Conservation (phyloP, 2,329 filamentous ascomycete species). For the Phaeosphaeriaceae sp. region DNA sequence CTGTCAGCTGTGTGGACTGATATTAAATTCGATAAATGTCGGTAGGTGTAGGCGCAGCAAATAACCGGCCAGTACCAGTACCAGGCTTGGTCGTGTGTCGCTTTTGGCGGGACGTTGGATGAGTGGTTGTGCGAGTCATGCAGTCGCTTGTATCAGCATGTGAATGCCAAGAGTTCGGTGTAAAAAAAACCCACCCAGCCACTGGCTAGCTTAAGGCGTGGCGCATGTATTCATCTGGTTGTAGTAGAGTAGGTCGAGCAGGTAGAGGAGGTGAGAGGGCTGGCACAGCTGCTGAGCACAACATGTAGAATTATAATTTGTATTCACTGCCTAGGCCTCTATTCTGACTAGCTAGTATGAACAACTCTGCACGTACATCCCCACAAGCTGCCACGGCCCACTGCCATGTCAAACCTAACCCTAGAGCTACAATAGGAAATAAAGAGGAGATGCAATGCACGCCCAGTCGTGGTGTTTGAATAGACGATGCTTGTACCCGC, state of each 20-base stretch:
- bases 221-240: too few species aligned
- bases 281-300: too few species aligned
- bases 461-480: slow-evolving; percentile 20
- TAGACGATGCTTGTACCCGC: slow-evolving; percentile 25
- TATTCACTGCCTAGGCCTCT: slow-evolving; percentile 8
- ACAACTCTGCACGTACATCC: neutral
- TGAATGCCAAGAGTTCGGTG: slow-evolving; percentile 29
- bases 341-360: neutral
- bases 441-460: slow-evolving; percentile 21
- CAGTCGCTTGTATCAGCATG: slow-evolving; percentile 19
- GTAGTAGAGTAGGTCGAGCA: too few species aligned
- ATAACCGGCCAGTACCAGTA: neutral
- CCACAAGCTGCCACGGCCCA: neutral
- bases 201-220: too few species aligned
- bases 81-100: slow-evolving; percentile 13
- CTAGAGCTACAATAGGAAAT: slow-evolving; percentile 1
- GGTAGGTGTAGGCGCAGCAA: neutral
- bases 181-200: too few species aligned
- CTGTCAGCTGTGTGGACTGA: too few species aligned
- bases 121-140: slow-evolving; percentile 25
- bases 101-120: slow-evolving; percentile 20
- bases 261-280: too few species aligned
- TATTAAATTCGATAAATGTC: too few species aligned
- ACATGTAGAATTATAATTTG: neutral
- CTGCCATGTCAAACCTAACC: neutral